These are phyloP conservation scores for Xanthoconium separans DNA, from an alignment of 1,284 basidiomycete species.

Conservation along the genomic window DNA sequence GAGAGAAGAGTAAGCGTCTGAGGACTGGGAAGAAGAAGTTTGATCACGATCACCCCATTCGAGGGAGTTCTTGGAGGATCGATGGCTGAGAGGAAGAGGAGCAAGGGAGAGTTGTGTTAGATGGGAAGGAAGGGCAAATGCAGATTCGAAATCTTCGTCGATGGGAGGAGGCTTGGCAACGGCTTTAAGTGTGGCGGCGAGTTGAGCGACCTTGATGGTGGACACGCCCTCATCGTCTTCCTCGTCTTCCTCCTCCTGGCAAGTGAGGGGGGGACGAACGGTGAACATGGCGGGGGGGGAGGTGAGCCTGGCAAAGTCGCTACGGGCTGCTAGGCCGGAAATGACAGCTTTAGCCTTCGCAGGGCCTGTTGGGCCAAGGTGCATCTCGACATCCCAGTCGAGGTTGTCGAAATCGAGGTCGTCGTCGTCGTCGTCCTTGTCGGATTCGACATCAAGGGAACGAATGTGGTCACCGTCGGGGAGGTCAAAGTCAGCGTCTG, in stretches of 20 bases:
- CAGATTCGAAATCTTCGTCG: constrained; percentile 74
- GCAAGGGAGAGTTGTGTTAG: constrained; percentile 76
- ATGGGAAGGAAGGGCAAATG: constrained; percentile 73
- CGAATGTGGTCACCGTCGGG: constrained; percentile 69
- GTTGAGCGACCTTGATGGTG: constrained; percentile 69
- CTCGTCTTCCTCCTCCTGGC: constrained; percentile 53
- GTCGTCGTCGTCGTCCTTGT: constrained; percentile 60
- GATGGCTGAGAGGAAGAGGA: constrained; percentile 66
- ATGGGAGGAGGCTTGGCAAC: constrained; percentile 38
- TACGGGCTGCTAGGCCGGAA: constrained; percentile 36
- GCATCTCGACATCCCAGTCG: constrained; percentile 79
- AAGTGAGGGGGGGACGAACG: constrained; percentile 59
- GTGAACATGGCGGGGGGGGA: constrained; percentile 48
- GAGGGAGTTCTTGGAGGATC: constrained; percentile 74
- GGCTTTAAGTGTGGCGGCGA: constrained; percentile 39
- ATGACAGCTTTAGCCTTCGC: constrained; percentile 45
- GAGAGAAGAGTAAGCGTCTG: constrained; percentile 75
- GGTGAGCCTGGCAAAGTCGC: constrained; percentile 25
- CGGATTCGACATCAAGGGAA: constrained; percentile 50
- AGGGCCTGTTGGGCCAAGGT: constrained; percentile 56
- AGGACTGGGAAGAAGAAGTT: constrained; percentile 77
- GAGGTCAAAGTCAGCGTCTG: constrained; percentile 80
- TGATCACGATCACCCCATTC: constrained; percentile 84
- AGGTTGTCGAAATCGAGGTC: constrained; percentile 51
- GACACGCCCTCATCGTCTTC: constrained; percentile 78